A percentile compares a stretch with the other conserved stretches of the same genome.
phyloP scores from a whole-genome alignment of 23 red algal genomes.

The Pyropia yezoensis region DNA sequence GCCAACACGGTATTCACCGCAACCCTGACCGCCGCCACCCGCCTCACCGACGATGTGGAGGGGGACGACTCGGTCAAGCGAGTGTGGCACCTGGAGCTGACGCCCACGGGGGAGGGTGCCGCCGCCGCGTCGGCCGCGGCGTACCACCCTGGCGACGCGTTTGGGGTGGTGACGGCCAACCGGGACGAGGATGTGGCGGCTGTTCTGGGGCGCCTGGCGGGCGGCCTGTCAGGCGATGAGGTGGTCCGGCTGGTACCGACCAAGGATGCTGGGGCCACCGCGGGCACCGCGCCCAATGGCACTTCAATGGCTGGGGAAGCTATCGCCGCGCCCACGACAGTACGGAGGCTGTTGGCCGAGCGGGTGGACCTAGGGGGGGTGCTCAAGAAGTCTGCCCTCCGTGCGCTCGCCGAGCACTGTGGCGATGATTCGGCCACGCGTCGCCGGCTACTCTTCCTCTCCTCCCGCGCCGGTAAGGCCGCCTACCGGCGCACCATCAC shows the following conservation, averaged over 20 bases:
- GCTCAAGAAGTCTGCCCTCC: neutral
- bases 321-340: too few species aligned
- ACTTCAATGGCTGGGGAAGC: too few species aligned
- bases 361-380: too few species aligned
- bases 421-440: neutral
- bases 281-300: too few species aligned
- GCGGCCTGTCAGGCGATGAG: neutral
- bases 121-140: neutral
- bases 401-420: neutral
- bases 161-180: conserved; percentile 24
- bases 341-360: too few species aligned
- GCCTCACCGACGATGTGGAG: conserved; percentile 6
- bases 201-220: conserved; percentile 8
- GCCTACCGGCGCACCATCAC: too few species aligned
- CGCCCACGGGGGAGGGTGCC: neutral
- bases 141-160: conserved; percentile 41
- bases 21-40: neutral
- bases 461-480: too few species aligned
- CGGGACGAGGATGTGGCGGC: conserved; percentile 15
- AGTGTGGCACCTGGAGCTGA: conserved; percentile 59
- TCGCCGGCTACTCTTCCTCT: too few species aligned
- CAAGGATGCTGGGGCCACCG: too few species aligned
- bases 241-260: too few species aligned
- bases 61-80: conserved; percentile 20
- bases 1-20: conserved; percentile 11